A percentile compares a stretch with the other conserved stretches of the same genome.
These are phyloP conservation scores for Colletotrichum tanaceti DNA, from an alignment of 2,329 filamentous ascomycete species.

Conservation along the genomic window DNA sequence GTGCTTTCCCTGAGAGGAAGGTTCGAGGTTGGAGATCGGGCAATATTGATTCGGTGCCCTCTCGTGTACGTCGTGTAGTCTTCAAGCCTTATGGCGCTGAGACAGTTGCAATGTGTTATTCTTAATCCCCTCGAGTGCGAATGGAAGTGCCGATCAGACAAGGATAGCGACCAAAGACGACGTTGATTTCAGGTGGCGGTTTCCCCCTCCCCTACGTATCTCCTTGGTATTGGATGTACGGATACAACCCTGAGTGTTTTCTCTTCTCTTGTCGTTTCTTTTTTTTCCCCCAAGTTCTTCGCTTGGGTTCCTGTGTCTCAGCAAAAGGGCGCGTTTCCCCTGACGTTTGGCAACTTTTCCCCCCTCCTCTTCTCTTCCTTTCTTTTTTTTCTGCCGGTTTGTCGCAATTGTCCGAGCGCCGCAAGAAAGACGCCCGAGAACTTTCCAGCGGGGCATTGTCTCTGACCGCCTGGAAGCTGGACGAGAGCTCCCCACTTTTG, in stretches of 20 bases:
- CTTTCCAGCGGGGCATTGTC: constrained; percentile 13
- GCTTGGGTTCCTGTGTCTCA: too few relatives aligned
- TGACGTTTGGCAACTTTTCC: background rate
- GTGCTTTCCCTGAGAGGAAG: too few relatives aligned
- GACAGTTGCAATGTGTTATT: background rate
- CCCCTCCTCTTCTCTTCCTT: background rate
- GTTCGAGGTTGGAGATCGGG: too few relatives aligned
- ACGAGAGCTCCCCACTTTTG: background rate
- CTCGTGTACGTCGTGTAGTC: background rate
- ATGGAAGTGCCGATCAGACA: constrained; percentile 3
- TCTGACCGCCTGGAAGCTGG: constrained; percentile 9
- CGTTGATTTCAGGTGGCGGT: too few relatives aligned
- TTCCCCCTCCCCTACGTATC: background rate
- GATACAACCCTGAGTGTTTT: too few relatives aligned
- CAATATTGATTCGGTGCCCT: background rate
- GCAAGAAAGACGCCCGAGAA: constrained; percentile 15
- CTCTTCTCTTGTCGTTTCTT: background rate
- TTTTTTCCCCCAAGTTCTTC: background rate
- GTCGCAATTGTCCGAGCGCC: constrained; percentile 8
- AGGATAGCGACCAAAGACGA: background rate
- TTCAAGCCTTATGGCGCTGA: background rate
- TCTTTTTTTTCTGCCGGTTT: constrained; percentile 2
- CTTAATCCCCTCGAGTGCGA: background rate
- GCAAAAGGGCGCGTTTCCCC: background rate
- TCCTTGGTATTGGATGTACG: background rate